These are phyloP conservation scores for Gracilariopsis chorda DNA, from an alignment of 23 red algal genomes.

Conservation along the genomic window DNA sequence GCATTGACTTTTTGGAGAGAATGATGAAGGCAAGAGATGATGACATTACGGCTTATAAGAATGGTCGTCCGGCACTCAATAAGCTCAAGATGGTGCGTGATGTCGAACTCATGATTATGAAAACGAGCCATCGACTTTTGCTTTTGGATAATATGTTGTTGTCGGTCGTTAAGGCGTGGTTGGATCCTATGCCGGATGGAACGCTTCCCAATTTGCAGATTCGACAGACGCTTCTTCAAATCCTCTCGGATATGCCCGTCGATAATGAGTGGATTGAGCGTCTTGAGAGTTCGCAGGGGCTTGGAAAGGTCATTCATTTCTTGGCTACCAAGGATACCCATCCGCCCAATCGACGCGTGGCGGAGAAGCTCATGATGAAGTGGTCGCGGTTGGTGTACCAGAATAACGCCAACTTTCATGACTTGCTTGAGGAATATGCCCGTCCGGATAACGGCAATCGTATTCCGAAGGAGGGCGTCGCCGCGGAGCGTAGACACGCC, in stretches of 20 bases:
- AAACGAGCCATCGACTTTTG: slow-evolving; percentile 59
- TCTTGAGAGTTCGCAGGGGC: slow-evolving; percentile 47
- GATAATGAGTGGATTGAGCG: slow-evolving; percentile 75
- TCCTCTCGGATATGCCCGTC: slow-evolving; percentile 60
- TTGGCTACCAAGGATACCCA: slow-evolving; percentile 57
- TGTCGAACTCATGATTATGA: slow-evolving; percentile 71
- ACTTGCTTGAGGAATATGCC: slow-evolving; percentile 58
- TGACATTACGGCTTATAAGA: slow-evolving; percentile 66
- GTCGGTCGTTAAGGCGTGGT: slow-evolving; percentile 60
- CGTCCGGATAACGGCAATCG: slow-evolving; percentile 27
- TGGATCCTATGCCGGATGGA: slow-evolving; percentile 78
- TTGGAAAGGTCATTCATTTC: slow-evolving; percentile 79
- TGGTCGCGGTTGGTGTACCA: slow-evolving; percentile 74
- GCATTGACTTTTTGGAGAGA: slow-evolving; percentile 59
- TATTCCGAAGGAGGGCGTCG: slow-evolving; percentile 40
- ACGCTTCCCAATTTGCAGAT: slow-evolving; percentile 68
- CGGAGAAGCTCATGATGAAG: slow-evolving; percentile 80
- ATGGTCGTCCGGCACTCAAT: slow-evolving; percentile 49
- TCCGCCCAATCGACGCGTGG: slow-evolving; percentile 59
- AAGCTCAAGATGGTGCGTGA: slow-evolving; percentile 71
- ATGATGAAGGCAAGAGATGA: slow-evolving; percentile 85
- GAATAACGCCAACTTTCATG: slow-evolving; percentile 61
- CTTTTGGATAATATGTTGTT: slow-evolving; percentile 73
- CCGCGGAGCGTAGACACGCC: slow-evolving; percentile 1
- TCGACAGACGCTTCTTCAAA: slow-evolving; percentile 51